Base-by-base conservation (phyloP, 768 basidiomycete species). In the Podaxis sp. region DNA sequence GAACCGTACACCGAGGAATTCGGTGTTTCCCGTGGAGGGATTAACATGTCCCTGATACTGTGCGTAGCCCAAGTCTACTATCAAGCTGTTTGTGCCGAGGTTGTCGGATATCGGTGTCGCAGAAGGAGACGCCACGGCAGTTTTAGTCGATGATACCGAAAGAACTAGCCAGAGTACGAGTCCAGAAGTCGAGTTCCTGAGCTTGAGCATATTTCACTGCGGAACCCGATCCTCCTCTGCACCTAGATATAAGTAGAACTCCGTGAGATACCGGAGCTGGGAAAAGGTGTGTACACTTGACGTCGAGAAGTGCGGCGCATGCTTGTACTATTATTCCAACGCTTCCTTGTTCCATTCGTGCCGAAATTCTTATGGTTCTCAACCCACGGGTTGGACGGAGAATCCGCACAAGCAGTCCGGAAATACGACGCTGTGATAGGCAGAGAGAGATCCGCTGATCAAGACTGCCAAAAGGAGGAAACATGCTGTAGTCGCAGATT, bases 1-100 rank as follows among this genome's bases (percentile, higher is more conserved):
- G 68, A 79, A 84, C 6, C 81, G 75, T 44, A 82, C 72, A 0
- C 77, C 77, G 6, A 79, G 70, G 61, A 78, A 81, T 10, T 68
- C 64, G 0, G 73, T 74, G 59, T 76, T 72, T 23, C 67, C 65
- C 2, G 73, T 74, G 0, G 70, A 69, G 0, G 72, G 50, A 53
- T 78, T 70, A 18, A 76, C 64, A 0, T 67, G 51, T 1, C 80
- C 81, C 67, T 76, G 71, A 58, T 80, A 82, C 50, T 67, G 68
- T 0, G 79, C 76, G 62, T 80, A 79, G 4, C 79, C 79, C 16
- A 82, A 70, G 57, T 80, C 71, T 42, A 42, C 3, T 16, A 42
- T 42, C 40, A 18, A 66, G 28, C 18, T 32, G 1, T 14, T 51
- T 14, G 21, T n/a, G 28, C 27, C 11, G 50, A 11, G 14, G 50